A percentile compares a stretch with the other conserved stretches of the same genome.
These are phyloP conservation scores for Vigna trinervia DNA, from an alignment of 306 rosid species.

Conservation along the genomic window DNA sequence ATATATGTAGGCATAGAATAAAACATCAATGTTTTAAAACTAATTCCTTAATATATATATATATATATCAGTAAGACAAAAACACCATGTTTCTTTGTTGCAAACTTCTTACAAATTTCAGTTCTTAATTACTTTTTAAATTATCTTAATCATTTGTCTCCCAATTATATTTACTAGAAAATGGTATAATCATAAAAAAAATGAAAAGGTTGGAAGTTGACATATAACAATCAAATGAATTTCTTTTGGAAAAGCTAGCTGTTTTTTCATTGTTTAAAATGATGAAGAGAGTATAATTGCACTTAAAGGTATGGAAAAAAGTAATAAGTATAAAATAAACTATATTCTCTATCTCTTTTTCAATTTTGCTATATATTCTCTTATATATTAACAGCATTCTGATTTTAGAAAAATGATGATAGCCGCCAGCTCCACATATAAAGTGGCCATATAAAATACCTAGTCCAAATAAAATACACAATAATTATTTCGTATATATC, in stretches of 20 bases:
- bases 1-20: neutral
- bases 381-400: conserved; percentile 19
- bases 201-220: conserved; percentile 12
- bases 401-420: conserved; percentile 31
- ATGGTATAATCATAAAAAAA: neutral
- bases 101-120: neutral
- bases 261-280: conserved; percentile 33
- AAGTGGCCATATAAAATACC: conserved; percentile 47
- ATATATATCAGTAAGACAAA: no score
- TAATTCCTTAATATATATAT: no score
- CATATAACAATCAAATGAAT: conserved; percentile 34
- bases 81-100: no score
- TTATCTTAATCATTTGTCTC: conserved; percentile 3
- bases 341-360: no score
- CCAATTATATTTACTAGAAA: neutral
- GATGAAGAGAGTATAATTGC: conserved; percentile 42
- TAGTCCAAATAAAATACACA: conserved; percentile 38
- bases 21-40: neutral
- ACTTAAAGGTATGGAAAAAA: conserved; percentile 31
- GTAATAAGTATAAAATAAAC: conserved; percentile 4
- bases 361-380: no score
- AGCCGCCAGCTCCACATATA: conserved; percentile 61
- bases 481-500: conserved; percentile 31
- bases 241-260: conserved; percentile 40
- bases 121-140: neutral